Evolutionary conservation across 371 early-diverging fungal species (phyloP).

Genomic region (Rhizopus arrhizus): DNA sequence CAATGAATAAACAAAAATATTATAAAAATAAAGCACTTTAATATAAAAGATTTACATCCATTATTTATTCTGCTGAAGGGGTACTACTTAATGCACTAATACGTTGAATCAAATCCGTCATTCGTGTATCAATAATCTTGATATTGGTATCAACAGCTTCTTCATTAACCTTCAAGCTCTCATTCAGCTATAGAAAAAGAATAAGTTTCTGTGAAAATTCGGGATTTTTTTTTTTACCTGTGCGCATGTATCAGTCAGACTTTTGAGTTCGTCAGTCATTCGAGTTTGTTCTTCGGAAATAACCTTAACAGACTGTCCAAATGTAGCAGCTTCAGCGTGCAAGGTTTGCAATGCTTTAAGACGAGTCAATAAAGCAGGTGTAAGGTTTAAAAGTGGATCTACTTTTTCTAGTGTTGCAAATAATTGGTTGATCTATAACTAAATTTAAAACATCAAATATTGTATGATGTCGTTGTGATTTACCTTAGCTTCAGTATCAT

Average conservation of each 20-base stretch:
- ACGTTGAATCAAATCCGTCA: conserved; percentile 67
- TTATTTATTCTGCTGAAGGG: neutral
- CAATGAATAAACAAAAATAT: conserved; percentile 4
- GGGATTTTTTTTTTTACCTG: conserved; percentile 32
- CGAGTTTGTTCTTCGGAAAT: conserved; percentile 75
- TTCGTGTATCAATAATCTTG: conserved; percentile 66
- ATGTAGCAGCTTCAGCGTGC: conserved; percentile 83
- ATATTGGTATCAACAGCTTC: conserved; percentile 67
- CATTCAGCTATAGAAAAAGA: conserved; percentile 50
- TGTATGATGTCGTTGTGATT: conserved; percentile 9
- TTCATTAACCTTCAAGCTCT: conserved; percentile 69
- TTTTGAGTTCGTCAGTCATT: conserved; percentile 70
- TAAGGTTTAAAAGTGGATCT: conserved; percentile 77
- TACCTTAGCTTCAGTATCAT: conserved; percentile 30
- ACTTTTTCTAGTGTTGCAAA: conserved; percentile 74
- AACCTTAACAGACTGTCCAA: conserved; percentile 73
- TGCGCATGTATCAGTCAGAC: conserved; percentile 61
- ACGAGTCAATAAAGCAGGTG: conserved; percentile 81
- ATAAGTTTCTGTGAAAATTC: neutral
- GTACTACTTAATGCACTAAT: conserved; percentile 36
- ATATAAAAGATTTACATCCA: neutral
- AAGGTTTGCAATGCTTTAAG: conserved; percentile 77
- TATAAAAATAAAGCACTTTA: neutral
- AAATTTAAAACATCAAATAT: conserved; percentile 7
- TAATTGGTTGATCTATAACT: conserved; percentile 64